Evolutionary conservation across 2,329 filamentous ascomycete species (phyloP).

Genomic region (Colletotrichum filicis): DNA sequence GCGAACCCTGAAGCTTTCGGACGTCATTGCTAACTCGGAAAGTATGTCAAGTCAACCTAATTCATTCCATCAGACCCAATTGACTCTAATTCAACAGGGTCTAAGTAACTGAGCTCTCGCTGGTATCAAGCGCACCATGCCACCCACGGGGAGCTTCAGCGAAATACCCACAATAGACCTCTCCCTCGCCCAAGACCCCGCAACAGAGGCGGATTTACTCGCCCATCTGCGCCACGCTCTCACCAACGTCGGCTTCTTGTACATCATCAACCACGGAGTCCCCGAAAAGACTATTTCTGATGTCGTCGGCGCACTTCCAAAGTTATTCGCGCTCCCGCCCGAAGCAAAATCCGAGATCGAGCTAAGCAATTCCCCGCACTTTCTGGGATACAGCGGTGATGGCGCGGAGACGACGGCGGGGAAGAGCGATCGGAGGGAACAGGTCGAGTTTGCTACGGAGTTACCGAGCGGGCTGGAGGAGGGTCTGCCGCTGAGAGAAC

Average conservation of each 20-base stretch:
- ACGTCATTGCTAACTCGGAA: neutral
- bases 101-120: too few species aligned
- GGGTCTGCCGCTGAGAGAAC: slow-evolving; percentile 51
- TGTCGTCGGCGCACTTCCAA: slow-evolving; percentile 53
- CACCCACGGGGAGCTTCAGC: slow-evolving; percentile 41
- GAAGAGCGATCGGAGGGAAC: slow-evolving; percentile 62
- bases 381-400: slow-evolving; percentile 67
- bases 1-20: neutral
- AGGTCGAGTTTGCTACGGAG: slow-evolving; percentile 70
- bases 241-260: slow-evolving; percentile 64
- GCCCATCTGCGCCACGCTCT: slow-evolving; percentile 56
- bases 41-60: too few species aligned
- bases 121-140: neutral
- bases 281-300: slow-evolving; percentile 45
- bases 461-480: slow-evolving; percentile 49
- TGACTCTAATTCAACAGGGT: too few species aligned
- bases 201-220: slow-evolving; percentile 50
- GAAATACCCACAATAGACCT: slow-evolving; percentile 62
- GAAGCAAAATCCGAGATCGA: slow-evolving; percentile 53
- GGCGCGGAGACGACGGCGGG: slow-evolving; percentile 68
- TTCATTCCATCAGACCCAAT: too few species aligned
- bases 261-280: slow-evolving; percentile 62
- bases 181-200: slow-evolving; percentile 50
- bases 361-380: slow-evolving; percentile 66
- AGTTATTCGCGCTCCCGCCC: slow-evolving; percentile 53